Base-by-base conservation (phyloP, 257 asterid species). In the Nemophila menziesii region DNA sequence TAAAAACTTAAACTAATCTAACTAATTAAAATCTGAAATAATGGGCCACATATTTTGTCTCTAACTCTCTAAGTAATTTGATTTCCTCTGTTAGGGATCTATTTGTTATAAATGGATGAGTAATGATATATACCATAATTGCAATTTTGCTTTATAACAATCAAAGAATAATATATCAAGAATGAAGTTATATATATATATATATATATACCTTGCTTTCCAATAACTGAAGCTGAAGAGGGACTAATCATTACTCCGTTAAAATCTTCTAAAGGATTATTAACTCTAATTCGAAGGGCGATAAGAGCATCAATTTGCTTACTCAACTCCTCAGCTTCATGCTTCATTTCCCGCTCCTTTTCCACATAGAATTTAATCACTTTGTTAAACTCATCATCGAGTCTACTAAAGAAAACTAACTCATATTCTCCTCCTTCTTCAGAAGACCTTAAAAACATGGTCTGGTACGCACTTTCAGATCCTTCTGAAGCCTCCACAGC, bases 291-390 rank as follows among this genome's bases (percentile, higher is more conserved):
- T 58, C 92, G 66, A 54, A 86, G 54, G 49, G 94, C 97, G 53
- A 86, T 77, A 2, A 86, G 79, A 13, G 85, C 87, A 56, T 86
- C 92, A 94, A 86, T 86, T 58, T 86, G 97, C 16, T 62, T 79
- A 36, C 56, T 77, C 56, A 86, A 48, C 60, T 67, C 66, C 23
- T 52, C 79, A 2, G 93, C 94, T 29, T 74, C 86, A 3, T 16
- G 22, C 42, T 63, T 65, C 46, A 57, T 71, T 19, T 83, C 74
- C 14, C 44, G 56, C 8, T 82, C 79, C 37, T 75, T 79, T 0
- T 10, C 66, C 70, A 48, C 55, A 36, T 79, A 82, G 53, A 86
- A 86, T 27, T 39, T 68, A 0, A 70, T 22, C 20, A 79, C 93
- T 44, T 86, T 86, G 46, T 86, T 86, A 52, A 86, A 82, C 24